phyloP scores from a whole-genome alignment of 202 grass and related monocot genomes.

The Saccharum hybrid region DNA sequence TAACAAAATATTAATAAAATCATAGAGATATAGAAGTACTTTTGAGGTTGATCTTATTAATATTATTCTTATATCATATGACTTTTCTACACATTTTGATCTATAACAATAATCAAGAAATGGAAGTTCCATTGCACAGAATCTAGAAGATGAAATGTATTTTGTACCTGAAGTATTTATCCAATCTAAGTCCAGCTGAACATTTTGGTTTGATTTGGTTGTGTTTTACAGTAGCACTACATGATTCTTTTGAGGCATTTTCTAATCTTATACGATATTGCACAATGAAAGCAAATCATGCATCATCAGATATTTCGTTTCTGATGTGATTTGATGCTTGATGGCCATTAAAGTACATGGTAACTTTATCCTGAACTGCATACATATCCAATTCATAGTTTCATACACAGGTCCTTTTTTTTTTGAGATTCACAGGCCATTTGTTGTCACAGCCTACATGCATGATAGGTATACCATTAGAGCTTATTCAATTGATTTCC shows the following conservation, averaged over 20 bases:
- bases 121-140: neutral
- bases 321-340: neutral
- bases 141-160: slow-evolving; percentile 13
- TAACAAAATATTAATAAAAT: neutral
- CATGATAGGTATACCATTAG: neutral
- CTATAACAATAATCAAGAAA: neutral
- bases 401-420: no score
- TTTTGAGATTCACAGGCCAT: no score
- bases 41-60: neutral
- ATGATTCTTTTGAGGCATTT: neutral
- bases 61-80: neutral
- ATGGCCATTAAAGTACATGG: neutral
- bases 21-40: neutral
- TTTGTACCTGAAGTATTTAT: neutral
- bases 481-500: slow-evolving; percentile 17
- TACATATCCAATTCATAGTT: no score
- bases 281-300: slow-evolving; percentile 4
- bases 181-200: neutral
- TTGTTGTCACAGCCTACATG: slow-evolving; percentile 4
- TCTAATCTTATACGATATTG: neutral
- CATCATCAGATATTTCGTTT: neutral
- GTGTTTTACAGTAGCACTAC: neutral
- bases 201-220: neutral
- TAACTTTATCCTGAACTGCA: neutral
- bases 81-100: neutral